These are phyloP conservation scores for Scutellaria baicalensis DNA, from an alignment of 257 asterid genomes.

Conservation along the genomic window DNA sequence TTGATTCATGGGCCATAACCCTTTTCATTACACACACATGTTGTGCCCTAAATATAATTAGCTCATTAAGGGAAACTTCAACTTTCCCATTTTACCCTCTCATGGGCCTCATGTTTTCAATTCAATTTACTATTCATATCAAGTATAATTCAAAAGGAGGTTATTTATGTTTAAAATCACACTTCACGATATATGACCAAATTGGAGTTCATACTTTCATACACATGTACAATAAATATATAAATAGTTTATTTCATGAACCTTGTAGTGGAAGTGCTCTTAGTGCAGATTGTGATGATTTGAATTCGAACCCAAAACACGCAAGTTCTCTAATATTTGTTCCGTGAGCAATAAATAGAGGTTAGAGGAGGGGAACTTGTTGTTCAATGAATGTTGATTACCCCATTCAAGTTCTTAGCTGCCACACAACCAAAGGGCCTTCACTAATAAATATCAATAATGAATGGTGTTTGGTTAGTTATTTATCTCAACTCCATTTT, in stretches of 20 bases:
- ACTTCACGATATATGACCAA: neutral
- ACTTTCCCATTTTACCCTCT: neutral
- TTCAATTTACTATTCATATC: no score
- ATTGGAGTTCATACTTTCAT: neutral
- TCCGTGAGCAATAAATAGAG: no score
- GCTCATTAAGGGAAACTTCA: neutral
- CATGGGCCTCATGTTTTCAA: neutral
- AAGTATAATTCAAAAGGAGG: no score
- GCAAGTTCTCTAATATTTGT: no score
- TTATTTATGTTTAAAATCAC: no score
- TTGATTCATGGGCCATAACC: neutral
- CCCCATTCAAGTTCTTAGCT: slow-evolving; percentile 17
- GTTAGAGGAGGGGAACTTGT: neutral
- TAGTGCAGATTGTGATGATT: no score
- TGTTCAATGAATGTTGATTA: slow-evolving; percentile 10
- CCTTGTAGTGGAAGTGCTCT: no score
- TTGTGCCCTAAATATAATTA: neutral
- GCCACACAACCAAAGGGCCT: slow-evolving; percentile 7
- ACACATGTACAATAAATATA: neutral
- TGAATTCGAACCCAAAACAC: no score
- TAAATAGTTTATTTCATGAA: no score
- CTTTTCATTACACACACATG: neutral
- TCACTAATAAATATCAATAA: slow-evolving; percentile 11
- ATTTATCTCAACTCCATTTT: neutral
- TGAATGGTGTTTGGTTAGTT: neutral